Conservation (phyloP, 2,329 filamentous ascomycete genomes). For the Lecanosticta acicola region DNA sequence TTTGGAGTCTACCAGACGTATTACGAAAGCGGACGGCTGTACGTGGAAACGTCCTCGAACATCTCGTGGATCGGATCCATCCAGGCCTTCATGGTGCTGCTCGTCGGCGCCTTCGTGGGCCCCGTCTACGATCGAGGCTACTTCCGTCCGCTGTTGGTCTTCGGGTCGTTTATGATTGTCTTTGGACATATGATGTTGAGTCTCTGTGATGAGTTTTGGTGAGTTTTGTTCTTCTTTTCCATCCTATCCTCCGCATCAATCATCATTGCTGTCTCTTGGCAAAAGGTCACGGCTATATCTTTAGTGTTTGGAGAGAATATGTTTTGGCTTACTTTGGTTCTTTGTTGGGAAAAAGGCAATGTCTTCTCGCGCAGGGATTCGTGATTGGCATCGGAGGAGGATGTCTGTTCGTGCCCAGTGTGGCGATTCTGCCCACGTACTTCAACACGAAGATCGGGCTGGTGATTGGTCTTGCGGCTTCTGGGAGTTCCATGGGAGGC, state of each 20-base stretch:
- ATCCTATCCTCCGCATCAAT: no score
- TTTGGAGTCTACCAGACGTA: conserved; percentile 47
- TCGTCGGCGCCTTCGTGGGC: conserved; percentile 43
- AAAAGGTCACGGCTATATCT: no score
- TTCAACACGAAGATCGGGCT: conserved; percentile 42
- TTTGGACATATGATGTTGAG: conserved; percentile 50
- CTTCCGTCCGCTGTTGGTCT: conserved; percentile 39
- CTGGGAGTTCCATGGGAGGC: conserved; percentile 38
- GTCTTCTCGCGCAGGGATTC: conserved; percentile 46
- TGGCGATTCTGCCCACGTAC: conserved; percentile 46
- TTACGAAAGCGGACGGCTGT: conserved; percentile 41
- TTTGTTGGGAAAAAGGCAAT: no score
- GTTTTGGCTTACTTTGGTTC: no score
- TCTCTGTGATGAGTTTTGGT: conserved; percentile 44
- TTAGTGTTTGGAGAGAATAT: no score
- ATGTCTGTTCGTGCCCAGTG: conserved; percentile 40
- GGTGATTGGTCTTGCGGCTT: conserved; percentile 43
- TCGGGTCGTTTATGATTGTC: conserved; percentile 42
- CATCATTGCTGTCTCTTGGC: no score
- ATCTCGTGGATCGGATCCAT: conserved; percentile 44
- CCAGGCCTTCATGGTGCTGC: conserved; percentile 44
- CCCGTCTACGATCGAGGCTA: conserved; percentile 48
- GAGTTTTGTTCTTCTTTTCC: no score
- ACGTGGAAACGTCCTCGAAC: conserved; percentile 24
- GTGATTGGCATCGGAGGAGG: conserved; percentile 45